Conservation (phyloP, 345 rosid genomes). For the Gossypium raimondii region DNA sequence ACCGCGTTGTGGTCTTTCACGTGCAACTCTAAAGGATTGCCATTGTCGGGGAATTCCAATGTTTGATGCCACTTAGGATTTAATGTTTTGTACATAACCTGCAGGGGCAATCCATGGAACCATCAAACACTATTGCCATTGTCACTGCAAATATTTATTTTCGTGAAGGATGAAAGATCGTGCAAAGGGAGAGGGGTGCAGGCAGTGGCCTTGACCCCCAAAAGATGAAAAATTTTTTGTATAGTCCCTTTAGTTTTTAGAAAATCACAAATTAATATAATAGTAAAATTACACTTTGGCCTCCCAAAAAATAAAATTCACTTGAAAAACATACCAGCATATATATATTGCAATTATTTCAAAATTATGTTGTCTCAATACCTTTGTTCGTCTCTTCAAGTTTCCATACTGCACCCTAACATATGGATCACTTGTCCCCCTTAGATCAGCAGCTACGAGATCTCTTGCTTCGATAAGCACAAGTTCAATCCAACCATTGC, state of each 20-base stretch:
- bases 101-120: conserved; percentile 16
- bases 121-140: neutral
- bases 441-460: conserved; percentile 85
- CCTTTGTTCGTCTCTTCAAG: conserved; percentile 85
- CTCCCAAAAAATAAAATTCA: too few species aligned
- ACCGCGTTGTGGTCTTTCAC: conserved; percentile 89
- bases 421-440: conserved; percentile 98
- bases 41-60: conserved; percentile 81
- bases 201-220: too few species aligned
- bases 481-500: conserved; percentile 82
- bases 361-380: conserved; percentile 11
- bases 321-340: too few species aligned
- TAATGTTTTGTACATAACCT: conserved; percentile 78
- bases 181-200: too few species aligned
- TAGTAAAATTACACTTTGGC: too few species aligned
- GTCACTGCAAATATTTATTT: too few species aligned
- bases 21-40: conserved; percentile 65
- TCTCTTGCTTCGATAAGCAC: conserved; percentile 84
- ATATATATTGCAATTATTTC: neutral
- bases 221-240: too few species aligned
- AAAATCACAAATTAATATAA: too few species aligned
- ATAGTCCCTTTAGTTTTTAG: too few species aligned
- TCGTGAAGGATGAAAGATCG: too few species aligned
- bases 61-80: conserved; percentile 88
- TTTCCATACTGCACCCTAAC: conserved; percentile 88